Conservation (phyloP, 1,139 yeast species). For the Debaryomycetaceae sp. region DNA sequence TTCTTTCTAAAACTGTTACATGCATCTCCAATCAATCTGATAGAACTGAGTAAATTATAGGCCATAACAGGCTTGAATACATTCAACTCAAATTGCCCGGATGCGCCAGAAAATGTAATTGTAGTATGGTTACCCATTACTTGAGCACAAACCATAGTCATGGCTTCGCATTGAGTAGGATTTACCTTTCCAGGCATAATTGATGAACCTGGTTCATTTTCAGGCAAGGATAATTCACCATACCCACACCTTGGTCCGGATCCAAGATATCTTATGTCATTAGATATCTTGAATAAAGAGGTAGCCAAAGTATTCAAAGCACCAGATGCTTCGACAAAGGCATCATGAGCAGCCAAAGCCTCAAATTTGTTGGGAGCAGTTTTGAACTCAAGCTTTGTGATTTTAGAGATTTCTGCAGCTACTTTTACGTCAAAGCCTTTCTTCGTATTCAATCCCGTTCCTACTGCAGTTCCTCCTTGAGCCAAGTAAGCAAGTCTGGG, state of each 20-base stretch:
- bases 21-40: slow-evolving; percentile 81
- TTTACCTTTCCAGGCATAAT: slow-evolving; percentile 98
- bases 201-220: slow-evolving; percentile 95
- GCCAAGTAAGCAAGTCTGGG: slow-evolving; percentile 74
- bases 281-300: slow-evolving; percentile 87
- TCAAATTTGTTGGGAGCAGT: slow-evolving; percentile 97
- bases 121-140: slow-evolving; percentile 91
- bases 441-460: slow-evolving; percentile 88
- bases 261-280: slow-evolving; percentile 91
- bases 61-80: slow-evolving; percentile 93
- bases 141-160: slow-evolving; percentile 93
- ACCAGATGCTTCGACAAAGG: slow-evolving; percentile 90
- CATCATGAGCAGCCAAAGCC: slow-evolving; percentile 95
- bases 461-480: slow-evolving; percentile 98
- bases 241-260: slow-evolving; percentile 98
- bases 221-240: slow-evolving; percentile 87
- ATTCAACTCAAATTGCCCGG: slow-evolving; percentile 93
- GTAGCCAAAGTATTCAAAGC: slow-evolving; percentile 88
- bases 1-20: slow-evolving; percentile 76
- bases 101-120: slow-evolving; percentile 90
- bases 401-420: slow-evolving; percentile 67
- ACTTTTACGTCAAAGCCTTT: slow-evolving; percentile 79
- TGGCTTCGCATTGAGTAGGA: slow-evolving; percentile 95
- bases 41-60: slow-evolving; percentile 74
- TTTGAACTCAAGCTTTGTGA: slow-evolving; percentile 76